Conservation (phyloP, 345 rosid genomes). For the Boechera retrofracta region DNA sequence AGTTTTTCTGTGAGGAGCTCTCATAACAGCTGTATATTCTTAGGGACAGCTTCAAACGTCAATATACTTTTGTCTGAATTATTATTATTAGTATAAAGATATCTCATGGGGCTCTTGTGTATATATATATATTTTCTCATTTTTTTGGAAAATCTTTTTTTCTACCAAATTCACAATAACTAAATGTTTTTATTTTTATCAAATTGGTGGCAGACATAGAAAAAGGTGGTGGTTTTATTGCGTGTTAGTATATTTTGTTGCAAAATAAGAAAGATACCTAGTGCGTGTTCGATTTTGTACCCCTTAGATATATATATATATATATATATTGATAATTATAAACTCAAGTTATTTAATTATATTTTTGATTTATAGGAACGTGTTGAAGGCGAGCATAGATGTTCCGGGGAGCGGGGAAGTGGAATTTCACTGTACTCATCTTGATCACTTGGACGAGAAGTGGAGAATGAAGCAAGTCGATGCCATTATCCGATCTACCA, state of each 20-base stretch:
- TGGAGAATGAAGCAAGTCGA: slow-evolving; percentile 97
- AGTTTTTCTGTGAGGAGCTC: slow-evolving; percentile 23
- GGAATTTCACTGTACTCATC: slow-evolving; percentile 86
- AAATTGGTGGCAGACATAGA: slow-evolving; percentile 36
- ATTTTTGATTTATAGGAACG: slow-evolving; percentile 56
- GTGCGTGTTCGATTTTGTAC: slow-evolving; percentile 2
- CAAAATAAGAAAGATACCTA: slow-evolving; percentile 4
- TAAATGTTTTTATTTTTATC: not conserved
- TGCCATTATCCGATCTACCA: slow-evolving; percentile 66
- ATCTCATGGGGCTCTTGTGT: slow-evolving; percentile 35
- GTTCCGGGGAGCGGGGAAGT: slow-evolving; percentile 81
- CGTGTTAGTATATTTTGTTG: slow-evolving; percentile 6
- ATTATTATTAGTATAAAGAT: not conserved
- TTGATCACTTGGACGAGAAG: slow-evolving; percentile 86
- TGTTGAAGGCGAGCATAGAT: slow-evolving; percentile 80
- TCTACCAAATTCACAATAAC: slow-evolving; percentile 14
- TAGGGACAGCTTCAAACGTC: slow-evolving; percentile 45
- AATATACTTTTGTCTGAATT: slow-evolving; percentile 30
- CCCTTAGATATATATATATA: not conserved
- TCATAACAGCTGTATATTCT: slow-evolving; percentile 44
- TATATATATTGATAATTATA: not conserved
- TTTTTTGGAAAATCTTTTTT: not conserved
- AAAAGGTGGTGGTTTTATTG: slow-evolving; percentile 16
- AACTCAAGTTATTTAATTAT: not conserved
- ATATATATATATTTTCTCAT: not conserved